Conservation (phyloP, 1,284 basidiomycete genomes). For the Dichomitus squalens region DNA sequence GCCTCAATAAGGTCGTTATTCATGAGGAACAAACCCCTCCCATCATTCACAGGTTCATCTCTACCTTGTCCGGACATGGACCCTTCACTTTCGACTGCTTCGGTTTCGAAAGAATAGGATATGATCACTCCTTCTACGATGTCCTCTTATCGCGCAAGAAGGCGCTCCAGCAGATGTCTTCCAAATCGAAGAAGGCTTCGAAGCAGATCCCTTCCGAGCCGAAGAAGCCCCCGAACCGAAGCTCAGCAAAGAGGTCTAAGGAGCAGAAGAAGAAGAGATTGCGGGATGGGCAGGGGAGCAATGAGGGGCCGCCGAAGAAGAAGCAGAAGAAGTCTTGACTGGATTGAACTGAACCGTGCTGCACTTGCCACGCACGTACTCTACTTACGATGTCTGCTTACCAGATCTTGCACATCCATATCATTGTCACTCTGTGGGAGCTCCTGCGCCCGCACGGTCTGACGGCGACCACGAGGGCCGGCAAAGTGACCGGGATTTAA, state of each 20-base stretch:
- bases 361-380: too few species aligned
- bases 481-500: too few species aligned
- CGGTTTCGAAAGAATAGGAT: slow-evolving; percentile 5
- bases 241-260: too few species aligned
- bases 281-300: too few species aligned
- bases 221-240: too few species aligned
- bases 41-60: slow-evolving; percentile 6
- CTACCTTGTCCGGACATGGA: not conserved
- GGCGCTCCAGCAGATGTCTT: not conserved
- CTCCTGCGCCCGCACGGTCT: too few species aligned
- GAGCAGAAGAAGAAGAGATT: not conserved
- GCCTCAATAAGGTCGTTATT: not conserved
- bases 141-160: slow-evolving; percentile 1
- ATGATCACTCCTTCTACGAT: not conserved
- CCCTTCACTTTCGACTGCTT: not conserved
- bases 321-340: not conserved
- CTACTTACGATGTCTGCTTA: too few species aligned
- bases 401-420: too few species aligned
- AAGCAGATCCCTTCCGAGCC: too few species aligned
- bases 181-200: not conserved
- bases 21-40: slow-evolving; percentile 8
- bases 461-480: too few species aligned
- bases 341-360: too few species aligned
- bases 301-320: not conserved
- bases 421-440: too few species aligned